A percentile compares a stretch with the other conserved stretches of the same genome.
These are phyloP conservation scores for Ophiostoma tasmaniense DNA, from an alignment of 2,329 filamentous ascomycete genomes.

Conservation along the genomic window DNA sequence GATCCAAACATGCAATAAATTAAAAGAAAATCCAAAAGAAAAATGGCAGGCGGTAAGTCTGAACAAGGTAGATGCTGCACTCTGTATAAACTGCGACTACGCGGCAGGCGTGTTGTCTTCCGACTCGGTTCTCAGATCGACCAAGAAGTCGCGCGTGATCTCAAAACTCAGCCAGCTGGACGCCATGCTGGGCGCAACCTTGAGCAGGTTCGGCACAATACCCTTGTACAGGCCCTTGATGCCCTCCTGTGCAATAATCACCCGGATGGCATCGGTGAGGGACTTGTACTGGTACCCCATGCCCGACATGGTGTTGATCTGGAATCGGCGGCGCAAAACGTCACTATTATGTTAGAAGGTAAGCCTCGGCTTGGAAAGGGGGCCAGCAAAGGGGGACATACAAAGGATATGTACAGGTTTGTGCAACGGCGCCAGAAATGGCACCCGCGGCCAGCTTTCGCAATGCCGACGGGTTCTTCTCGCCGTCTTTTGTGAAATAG, in stretches of 20 bases:
- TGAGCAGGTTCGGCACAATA: conserved; percentile 87
- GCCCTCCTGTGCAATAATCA: conserved; percentile 79
- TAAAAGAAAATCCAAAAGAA: neutral
- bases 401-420: conserved; percentile 98
- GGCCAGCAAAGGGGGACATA: conserved; percentile 39
- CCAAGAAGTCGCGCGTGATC: conserved; percentile 77
- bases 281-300: conserved; percentile 95
- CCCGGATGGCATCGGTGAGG: conserved; percentile 70
- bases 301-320: conserved; percentile 98
- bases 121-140: conserved; percentile 46
- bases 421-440: conserved; percentile 89
- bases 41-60: neutral
- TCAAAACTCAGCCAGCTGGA: conserved; percentile 98
- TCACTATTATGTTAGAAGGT: conserved; percentile 49
- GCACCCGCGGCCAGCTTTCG: conserved; percentile 86
- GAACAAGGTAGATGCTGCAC: neutral
- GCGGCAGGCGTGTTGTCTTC: conserved; percentile 17
- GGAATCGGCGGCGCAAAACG: conserved; percentile 85
- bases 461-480: conserved; percentile 67
- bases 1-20: neutral
- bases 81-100: neutral
- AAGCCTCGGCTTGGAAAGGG: no score
- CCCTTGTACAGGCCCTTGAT: conserved; percentile 86
- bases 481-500: conserved; percentile 77
- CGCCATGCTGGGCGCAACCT: conserved; percentile 97